These are phyloP conservation scores for Podila minutissima DNA, from an alignment of 192 early-diverging fungal species.

Conservation along the genomic window DNA sequence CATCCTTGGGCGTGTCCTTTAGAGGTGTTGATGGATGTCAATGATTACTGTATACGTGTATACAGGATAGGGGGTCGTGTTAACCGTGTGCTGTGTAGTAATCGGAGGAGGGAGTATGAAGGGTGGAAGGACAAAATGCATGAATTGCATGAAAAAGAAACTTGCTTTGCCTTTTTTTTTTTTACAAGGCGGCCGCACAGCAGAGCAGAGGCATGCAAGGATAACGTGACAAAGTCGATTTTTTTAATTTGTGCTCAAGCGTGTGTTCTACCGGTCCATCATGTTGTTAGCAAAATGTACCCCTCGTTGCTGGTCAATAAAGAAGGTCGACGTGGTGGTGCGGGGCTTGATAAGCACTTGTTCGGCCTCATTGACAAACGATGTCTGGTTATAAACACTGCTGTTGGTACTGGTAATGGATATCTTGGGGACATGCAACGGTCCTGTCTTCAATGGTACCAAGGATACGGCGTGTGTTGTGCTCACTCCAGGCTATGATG, in stretches of 20 bases:
- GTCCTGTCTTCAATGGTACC: slow-evolving; percentile 69
- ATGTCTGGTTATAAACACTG: slow-evolving; percentile 58
- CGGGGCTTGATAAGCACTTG: slow-evolving; percentile 66
- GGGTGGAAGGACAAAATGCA: too few species aligned
- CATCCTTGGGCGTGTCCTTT: slow-evolving; percentile 7
- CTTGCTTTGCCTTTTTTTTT: too few species aligned
- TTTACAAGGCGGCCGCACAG: too few species aligned
- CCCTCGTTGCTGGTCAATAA: slow-evolving; percentile 68
- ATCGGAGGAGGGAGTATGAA: too few species aligned
- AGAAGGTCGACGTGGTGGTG: slow-evolving; percentile 66
- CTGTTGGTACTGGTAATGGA: slow-evolving; percentile 50
- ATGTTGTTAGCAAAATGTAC: slow-evolving; percentile 39
- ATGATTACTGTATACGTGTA: not conserved
- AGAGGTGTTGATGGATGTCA: not conserved
- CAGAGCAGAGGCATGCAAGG: too few species aligned
- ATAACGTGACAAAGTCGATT: not conserved
- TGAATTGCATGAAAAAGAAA: too few species aligned
- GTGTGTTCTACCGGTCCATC: slow-evolving; percentile 9
- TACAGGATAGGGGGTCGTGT: not conserved
- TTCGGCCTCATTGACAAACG: slow-evolving; percentile 67
- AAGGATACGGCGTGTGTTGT: slow-evolving; percentile 61
- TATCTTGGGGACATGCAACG: slow-evolving; percentile 61
- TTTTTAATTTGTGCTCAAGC: not conserved
- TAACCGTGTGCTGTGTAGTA: too few species aligned
- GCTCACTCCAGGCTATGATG: slow-evolving; percentile 54